phyloP scores from a whole-genome alignment of 1,284 basidiomycete species.

The Mycena sp. region DNA sequence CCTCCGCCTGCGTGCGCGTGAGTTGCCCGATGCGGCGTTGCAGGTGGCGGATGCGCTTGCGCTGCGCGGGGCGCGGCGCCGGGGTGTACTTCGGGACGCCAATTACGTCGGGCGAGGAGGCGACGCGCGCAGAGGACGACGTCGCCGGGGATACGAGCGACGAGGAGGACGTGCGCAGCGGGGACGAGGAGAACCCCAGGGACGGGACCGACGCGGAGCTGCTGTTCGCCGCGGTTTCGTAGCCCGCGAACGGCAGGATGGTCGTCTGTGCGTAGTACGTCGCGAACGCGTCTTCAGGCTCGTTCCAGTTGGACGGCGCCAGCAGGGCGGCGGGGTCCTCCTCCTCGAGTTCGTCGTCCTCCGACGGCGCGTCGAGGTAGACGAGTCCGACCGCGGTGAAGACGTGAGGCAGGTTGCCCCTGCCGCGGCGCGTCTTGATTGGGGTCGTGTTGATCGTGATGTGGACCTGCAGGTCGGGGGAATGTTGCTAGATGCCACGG shows the following conservation, averaged over 20 bases:
- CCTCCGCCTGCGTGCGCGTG: slow-evolving; percentile 16
- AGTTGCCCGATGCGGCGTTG: slow-evolving; percentile 24
- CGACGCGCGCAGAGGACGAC: slow-evolving; percentile 2
- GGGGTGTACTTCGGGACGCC: slow-evolving; percentile 26
- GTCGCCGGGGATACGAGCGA: too few relatives aligned
- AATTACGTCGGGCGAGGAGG: slow-evolving; percentile 10
- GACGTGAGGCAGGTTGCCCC: slow-evolving; percentile 65
- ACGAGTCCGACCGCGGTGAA: slow-evolving; percentile 62
- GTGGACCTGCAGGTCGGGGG: slow-evolving; percentile 59
- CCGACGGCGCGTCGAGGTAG: slow-evolving; percentile 36
- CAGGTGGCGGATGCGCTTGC: slow-evolving; percentile 27
- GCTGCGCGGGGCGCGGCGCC: slow-evolving; percentile 26
- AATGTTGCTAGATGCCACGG: slow-evolving; percentile 63
- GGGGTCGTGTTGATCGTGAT: slow-evolving; percentile 64
- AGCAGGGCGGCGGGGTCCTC: slow-evolving; percentile 33
- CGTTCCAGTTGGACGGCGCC: slow-evolving; percentile 33
- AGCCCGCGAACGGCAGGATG: slow-evolving; percentile 19
- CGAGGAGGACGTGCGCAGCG: slow-evolving; percentile 23
- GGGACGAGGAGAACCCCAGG: slow-evolving; percentile 23
- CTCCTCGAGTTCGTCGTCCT: slow-evolving; percentile 33
- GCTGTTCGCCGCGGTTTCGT: slow-evolving; percentile 3
- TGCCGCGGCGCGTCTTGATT: slow-evolving; percentile 60
- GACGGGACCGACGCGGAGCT: slow-evolving; percentile 1
- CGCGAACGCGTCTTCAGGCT: slow-evolving; percentile 28
- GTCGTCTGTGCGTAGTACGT: slow-evolving; percentile 26